These are phyloP conservation scores for Gamsiella multidivaricata DNA, from an alignment of 192 early-diverging fungal species.

Conservation along the genomic window DNA sequence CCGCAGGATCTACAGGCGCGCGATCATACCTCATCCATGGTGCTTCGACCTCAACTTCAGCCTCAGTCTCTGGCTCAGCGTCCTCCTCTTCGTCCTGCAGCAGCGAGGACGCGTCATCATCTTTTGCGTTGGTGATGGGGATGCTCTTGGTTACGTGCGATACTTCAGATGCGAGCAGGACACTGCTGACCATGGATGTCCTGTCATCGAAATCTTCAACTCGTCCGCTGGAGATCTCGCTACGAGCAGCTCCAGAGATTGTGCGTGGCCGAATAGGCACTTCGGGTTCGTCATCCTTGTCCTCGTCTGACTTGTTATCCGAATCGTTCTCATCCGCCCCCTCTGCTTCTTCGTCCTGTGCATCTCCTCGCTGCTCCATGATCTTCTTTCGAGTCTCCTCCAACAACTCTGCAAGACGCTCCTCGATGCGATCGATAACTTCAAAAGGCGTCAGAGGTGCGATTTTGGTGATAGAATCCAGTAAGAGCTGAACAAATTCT, in stretches of 20 bases:
- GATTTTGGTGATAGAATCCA: conserved; percentile 46
- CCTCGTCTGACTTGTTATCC: neutral
- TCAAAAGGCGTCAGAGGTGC: conserved; percentile 38
- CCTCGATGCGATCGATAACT: conserved; percentile 43
- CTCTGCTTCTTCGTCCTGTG: neutral
- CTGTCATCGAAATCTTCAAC: conserved; percentile 45
- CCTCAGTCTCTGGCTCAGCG: conserved; percentile 24
- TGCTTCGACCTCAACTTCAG: conserved; percentile 28
- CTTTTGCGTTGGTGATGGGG: conserved; percentile 20
- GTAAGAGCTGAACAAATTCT: conserved; percentile 41
- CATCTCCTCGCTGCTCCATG: conserved; percentile 42
- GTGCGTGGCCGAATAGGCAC: conserved; percentile 14
- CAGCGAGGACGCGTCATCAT: conserved; percentile 14
- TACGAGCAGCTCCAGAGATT: conserved; percentile 18
- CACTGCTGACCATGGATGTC: conserved; percentile 44
- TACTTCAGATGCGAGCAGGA: conserved; percentile 31
- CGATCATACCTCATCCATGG: conserved; percentile 42
- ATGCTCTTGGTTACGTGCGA: conserved; percentile 16
- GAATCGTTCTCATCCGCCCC: conserved; percentile 1
- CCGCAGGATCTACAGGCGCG: neutral
- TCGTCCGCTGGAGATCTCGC: conserved; percentile 23
- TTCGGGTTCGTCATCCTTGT: conserved; percentile 9
- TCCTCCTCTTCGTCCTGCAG: conserved; percentile 16
- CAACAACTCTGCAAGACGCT: conserved; percentile 44
- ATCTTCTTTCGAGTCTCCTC: conserved; percentile 50